Conservation (phyloP, 192 early-diverging fungal genomes). For the Glomus cerebriforme region DNA sequence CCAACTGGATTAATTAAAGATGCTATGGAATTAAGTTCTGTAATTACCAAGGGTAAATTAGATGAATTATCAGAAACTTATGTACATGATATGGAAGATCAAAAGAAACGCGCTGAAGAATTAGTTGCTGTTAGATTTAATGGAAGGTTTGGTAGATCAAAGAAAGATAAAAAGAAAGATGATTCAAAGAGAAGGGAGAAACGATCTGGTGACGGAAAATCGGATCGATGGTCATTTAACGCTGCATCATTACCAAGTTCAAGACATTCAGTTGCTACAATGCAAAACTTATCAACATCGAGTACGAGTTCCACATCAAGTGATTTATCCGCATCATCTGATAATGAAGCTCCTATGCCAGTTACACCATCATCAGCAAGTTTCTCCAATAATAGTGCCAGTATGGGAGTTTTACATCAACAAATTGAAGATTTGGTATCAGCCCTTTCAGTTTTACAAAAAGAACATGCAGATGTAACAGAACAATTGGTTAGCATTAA, state of each 20-base stretch:
- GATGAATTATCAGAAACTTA: constrained; percentile 68
- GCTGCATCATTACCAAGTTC: not conserved
- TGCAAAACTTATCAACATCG: not conserved
- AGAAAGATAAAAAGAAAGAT: constrained; percentile 24
- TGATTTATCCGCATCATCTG: not conserved
- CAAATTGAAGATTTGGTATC: constrained; percentile 65
- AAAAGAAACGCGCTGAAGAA: constrained; percentile 53
- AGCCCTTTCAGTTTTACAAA: constrained; percentile 63
- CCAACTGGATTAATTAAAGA: constrained; percentile 72
- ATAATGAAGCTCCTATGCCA: not conserved
- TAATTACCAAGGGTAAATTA: constrained; percentile 70
- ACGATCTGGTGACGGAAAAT: constrained; percentile 4
- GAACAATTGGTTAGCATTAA: constrained; percentile 60
- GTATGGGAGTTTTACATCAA: constrained; percentile 48
- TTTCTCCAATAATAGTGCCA: constrained; percentile 31
- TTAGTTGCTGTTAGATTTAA: constrained; percentile 53
- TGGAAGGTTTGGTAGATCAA: constrained; percentile 43
- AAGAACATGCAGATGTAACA: constrained; percentile 67
- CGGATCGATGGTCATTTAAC: constrained; percentile 21
- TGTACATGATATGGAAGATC: constrained; percentile 49
- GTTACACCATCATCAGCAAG: not conserved
- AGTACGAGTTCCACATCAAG: not conserved
- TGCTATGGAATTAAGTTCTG: constrained; percentile 67
- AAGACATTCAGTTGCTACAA: not conserved
- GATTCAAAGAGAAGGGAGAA: constrained; percentile 24